These are phyloP conservation scores for Hamigera avellanea DNA, from an alignment of 495 filamentous ascomycete species.

Conservation along the genomic window DNA sequence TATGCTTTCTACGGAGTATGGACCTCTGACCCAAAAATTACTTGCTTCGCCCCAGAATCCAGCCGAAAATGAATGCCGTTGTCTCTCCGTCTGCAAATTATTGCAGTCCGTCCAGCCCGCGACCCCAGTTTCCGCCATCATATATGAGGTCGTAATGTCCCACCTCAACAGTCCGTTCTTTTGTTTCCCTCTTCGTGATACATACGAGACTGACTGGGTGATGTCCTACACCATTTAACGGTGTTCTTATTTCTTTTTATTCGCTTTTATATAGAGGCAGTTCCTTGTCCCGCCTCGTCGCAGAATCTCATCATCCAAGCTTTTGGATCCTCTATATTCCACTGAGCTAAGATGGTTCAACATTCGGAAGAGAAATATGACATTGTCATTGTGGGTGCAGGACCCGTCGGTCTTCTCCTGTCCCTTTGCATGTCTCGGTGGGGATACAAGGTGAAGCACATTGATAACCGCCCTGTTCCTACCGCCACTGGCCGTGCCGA, in stretches of 20 bases:
- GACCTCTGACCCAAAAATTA: constrained; percentile 5
- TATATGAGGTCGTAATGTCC: too few species aligned
- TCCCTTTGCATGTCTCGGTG: constrained; percentile 67
- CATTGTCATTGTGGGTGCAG: constrained; percentile 78
- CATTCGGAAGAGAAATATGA: constrained; percentile 44
- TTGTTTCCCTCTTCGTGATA: neutral
- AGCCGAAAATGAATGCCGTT: constrained; percentile 33
- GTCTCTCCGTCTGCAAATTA: constrained; percentile 1
- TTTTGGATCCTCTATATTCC: too few species aligned
- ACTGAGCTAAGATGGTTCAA: too few species aligned
- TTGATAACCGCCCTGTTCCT: constrained; percentile 52
- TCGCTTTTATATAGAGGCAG: too few species aligned
- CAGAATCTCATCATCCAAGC: too few species aligned
- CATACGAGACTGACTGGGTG: too few species aligned
- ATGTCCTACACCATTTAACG: too few species aligned
- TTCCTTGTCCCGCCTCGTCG: too few species aligned
- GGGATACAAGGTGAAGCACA: constrained; percentile 58
- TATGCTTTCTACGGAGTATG: neutral
- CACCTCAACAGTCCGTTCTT: too few species aligned
- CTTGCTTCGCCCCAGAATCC: constrained; percentile 15
- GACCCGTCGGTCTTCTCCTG: constrained; percentile 77
- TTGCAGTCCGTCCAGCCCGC: too few species aligned
- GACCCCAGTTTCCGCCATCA: too few species aligned
- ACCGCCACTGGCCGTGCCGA: constrained; percentile 61
- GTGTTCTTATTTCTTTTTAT: too few species aligned